Percentiles rank a stretch among this genome's conserved stretches.
These are phyloP conservation scores for Phylloporus arenicola DNA, from an alignment of 768 basidiomycete genomes.

Conservation along the genomic window DNA sequence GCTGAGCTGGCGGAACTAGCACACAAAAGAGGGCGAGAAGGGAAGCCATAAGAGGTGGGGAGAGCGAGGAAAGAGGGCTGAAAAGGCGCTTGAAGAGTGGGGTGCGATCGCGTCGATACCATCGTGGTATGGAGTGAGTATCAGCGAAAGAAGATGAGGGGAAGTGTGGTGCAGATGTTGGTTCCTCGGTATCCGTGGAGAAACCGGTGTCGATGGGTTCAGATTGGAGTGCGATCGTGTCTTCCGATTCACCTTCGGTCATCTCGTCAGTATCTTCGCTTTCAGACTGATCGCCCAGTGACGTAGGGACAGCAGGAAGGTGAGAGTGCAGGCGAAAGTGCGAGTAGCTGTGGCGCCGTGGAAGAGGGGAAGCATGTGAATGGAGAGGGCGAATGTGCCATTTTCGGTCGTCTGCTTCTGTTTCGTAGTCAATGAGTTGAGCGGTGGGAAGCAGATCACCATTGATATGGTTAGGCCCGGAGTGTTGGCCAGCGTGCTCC, in stretches of 20 bases:
- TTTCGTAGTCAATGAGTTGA: constrained; percentile 10
- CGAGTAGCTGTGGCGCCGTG: not conserved
- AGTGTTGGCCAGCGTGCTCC: constrained; percentile 1
- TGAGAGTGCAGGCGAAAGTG: constrained; percentile 3
- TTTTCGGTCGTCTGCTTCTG: not conserved
- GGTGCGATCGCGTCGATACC: not conserved
- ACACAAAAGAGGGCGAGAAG: constrained; percentile 72
- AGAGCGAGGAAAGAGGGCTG: constrained; percentile 59
- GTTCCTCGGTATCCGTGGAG: constrained; percentile 13
- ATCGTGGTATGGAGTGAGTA: constrained; percentile 1
- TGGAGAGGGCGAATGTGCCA: not conserved
- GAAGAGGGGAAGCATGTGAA: not conserved
- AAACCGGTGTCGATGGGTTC: constrained; percentile 9
- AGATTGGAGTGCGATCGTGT: constrained; percentile 8
- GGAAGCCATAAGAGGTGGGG: constrained; percentile 81
- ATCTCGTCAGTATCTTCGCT: constrained; percentile 16
- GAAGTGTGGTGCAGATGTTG: not conserved
- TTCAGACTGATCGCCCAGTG: constrained; percentile 23
- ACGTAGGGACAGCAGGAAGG: constrained; percentile 20
- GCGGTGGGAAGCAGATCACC: not conserved
- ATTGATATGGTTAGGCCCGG: not conserved
- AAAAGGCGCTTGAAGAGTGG: not conserved
- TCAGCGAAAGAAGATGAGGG: not conserved
- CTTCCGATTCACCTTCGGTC: constrained; percentile 20
- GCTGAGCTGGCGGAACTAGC: constrained; percentile 69